These are phyloP conservation scores for Globisporangium paddicum DNA, from an alignment of 352 stramenopile species.

Conservation along the genomic window DNA sequence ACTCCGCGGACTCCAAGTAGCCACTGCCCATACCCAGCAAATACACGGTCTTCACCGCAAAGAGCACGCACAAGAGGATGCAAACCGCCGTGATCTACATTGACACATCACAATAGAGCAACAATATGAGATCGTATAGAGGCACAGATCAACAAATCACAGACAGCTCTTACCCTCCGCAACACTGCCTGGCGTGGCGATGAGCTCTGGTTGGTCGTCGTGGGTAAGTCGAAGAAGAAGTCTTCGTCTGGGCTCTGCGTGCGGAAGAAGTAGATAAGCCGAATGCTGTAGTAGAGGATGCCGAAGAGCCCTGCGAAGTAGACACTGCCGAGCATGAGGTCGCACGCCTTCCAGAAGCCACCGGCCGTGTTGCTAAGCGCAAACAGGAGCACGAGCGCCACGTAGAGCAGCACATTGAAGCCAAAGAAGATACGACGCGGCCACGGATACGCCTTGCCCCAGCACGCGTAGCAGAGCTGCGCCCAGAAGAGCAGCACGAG, in stretches of 20 bases:
- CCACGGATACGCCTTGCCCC: conserved; percentile 68
- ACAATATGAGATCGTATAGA: no score
- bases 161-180: conserved; percentile 45
- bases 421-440: conserved; percentile 68
- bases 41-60: conserved; percentile 61
- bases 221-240: conserved; percentile 78
- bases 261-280: conserved; percentile 77
- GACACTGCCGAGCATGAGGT: conserved; percentile 56
- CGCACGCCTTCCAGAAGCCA: conserved; percentile 60
- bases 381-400: conserved; percentile 46
- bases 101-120: conserved; percentile 2
- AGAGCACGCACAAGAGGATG: conserved; percentile 64
- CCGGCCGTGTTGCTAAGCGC: conserved; percentile 35
- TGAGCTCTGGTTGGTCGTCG: conserved; percentile 15
- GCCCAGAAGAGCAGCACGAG: conserved; percentile 84
- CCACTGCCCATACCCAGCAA: conserved; percentile 66
- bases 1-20: conserved; percentile 53
- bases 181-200: conserved; percentile 64
- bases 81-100: conserved; percentile 71
- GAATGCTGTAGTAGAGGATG: conserved; percentile 80
- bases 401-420: conserved; percentile 75
- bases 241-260: conserved; percentile 68
- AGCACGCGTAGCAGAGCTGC: conserved; percentile 81
- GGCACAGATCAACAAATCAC: no score
- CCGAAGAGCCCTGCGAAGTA: conserved; percentile 60